Conservation (phyloP, 169 alveolate species). For the Plasmodium inui region DNA sequence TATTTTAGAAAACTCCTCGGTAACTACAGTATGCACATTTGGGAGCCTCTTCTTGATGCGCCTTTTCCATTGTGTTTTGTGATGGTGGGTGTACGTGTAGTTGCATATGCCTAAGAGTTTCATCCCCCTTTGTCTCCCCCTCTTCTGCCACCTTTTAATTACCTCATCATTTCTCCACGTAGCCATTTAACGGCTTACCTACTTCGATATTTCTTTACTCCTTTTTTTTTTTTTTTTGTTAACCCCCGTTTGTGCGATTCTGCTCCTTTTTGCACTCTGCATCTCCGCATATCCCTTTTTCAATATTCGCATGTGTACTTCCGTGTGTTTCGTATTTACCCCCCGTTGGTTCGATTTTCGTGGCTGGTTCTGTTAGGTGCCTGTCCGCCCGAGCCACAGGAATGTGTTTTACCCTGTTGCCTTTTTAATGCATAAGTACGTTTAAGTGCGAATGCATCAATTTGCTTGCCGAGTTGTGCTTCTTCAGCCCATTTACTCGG, state of each 20-base stretch:
- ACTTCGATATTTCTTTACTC: background rate
- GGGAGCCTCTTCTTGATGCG: background rate
- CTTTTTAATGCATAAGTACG: constrained; percentile 2
- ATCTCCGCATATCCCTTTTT: background rate
- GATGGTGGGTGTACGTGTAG: background rate
- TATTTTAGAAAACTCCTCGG: background rate
- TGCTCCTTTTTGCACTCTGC: background rate
- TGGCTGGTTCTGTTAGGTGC: background rate
- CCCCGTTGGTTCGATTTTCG: background rate
- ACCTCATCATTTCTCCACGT: background rate
- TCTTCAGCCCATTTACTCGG: background rate
- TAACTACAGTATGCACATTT: background rate
- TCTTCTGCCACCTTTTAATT: background rate
- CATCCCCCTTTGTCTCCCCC: background rate
- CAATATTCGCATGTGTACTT: background rate
- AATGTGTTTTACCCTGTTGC: background rate
- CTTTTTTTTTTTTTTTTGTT: background rate
- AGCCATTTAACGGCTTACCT: background rate
- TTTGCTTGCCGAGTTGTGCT: background rate
- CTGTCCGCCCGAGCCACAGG: background rate
- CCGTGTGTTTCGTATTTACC: background rate
- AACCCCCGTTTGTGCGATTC: background rate
- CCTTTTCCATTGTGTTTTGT: background rate
- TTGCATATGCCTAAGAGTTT: constrained; percentile 11
- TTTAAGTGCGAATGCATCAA: background rate